phyloP scores from a whole-genome alignment of 2,329 filamentous ascomycete genomes.

The Aureobasidium uvarum region DNA sequence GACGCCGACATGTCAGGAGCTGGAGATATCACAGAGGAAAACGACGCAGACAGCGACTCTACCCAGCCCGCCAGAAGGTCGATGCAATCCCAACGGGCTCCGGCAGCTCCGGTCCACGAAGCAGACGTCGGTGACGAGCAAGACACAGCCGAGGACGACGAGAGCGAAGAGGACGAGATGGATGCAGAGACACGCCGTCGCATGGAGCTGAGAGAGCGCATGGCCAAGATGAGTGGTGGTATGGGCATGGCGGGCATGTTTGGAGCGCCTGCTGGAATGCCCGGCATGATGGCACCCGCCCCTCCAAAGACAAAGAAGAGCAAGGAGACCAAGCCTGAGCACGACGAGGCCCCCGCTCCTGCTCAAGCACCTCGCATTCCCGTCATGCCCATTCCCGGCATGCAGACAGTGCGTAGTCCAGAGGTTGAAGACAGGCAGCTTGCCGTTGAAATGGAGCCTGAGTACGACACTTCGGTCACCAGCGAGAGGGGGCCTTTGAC shows the following conservation, averaged over 20 bases:
- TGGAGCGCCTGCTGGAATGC: conserved; percentile 66
- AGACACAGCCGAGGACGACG: conserved; percentile 55
- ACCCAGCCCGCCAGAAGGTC: conserved; percentile 36
- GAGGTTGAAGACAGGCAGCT: conserved; percentile 46
- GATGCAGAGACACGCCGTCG: conserved; percentile 83
- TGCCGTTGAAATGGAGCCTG: conserved; percentile 53
- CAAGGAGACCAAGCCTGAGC: conserved; percentile 38
- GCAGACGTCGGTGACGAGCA: conserved; percentile 52
- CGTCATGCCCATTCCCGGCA: conserved; percentile 63
- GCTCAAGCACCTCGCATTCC: conserved; percentile 44
- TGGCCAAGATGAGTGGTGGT: conserved; percentile 98
- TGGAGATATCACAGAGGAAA: conserved; percentile 61
- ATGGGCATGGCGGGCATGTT: conserved; percentile 98
- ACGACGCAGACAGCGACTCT: conserved; percentile 67
- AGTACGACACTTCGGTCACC: conserved; percentile 44
- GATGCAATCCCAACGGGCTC: conserved; percentile 38
- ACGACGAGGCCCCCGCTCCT: conserved; percentile 39
- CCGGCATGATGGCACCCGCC: conserved; percentile 51
- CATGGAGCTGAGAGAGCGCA: conserved; percentile 86
- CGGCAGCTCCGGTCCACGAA: conserved; percentile 44
- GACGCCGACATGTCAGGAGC: conserved; percentile 65
- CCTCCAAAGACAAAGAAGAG: conserved; percentile 47
- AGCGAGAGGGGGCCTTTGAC: conserved; percentile 47
- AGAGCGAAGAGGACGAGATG: conserved; percentile 79
- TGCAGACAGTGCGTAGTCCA: conserved; percentile 57